These are phyloP conservation scores for Salix suchowensis DNA, from an alignment of 345 rosid genomes.

Conservation along the genomic window DNA sequence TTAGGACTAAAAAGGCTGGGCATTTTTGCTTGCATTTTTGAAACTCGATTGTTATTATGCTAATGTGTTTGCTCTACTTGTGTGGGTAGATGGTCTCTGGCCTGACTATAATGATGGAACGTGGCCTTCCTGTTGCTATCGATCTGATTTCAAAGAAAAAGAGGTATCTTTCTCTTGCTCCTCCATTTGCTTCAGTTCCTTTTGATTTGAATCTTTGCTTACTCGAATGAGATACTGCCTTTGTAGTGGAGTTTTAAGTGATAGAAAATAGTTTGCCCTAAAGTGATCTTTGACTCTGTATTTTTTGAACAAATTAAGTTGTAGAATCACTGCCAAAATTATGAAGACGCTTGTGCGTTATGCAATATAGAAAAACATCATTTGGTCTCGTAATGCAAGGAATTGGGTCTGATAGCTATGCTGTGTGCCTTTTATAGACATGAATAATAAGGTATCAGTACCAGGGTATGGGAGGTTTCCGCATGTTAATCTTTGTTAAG, in stretches of 20 bases:
- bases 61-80: neutral
- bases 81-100: constrained; percentile 82
- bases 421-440: too few species aligned
- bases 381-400: too few species aligned
- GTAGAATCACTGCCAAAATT: neutral
- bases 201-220: neutral
- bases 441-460: too few species aligned
- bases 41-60: neutral
- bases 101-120: constrained; percentile 92
- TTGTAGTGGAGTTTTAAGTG: neutral
- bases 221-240: neutral
- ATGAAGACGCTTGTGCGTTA: neutral
- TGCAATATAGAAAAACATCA: neutral
- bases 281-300: neutral
- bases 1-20: neutral
- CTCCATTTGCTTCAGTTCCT: neutral
- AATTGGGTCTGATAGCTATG: too few species aligned
- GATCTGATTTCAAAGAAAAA: constrained; percentile 51
- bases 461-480: too few species aligned
- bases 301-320: neutral
- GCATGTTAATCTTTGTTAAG: too few species aligned
- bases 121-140: constrained; percentile 82
- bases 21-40: neutral
- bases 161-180: constrained; percentile 40
- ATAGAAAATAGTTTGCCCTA: neutral